Base-by-base conservation (phyloP, 2,329 filamentous ascomycete genomes). In the Fusarium algeriense region DNA sequence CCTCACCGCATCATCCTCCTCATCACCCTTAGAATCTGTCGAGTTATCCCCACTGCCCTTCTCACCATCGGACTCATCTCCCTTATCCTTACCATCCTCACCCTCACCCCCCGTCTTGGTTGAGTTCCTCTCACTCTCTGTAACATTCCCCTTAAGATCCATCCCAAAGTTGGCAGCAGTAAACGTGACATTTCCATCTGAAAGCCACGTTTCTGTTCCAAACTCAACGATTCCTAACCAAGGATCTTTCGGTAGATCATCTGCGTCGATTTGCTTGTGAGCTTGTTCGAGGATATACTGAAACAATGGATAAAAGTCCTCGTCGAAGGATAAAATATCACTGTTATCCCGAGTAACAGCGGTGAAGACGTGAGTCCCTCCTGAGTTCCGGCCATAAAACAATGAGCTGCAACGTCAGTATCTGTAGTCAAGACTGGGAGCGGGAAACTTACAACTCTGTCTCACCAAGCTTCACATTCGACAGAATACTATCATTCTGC, bases 241-340 rank as follows among this genome's bases (percentile, higher is more conserved):
- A 3, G 75, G 73, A 14, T 76, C 55, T 10, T 72, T 72, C 1
- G 75, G 75, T 3, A 76, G 8, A 17, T 76, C 71, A 14, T 66
- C 38, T 3, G 40, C 60, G 5, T 73, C 67, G 2, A 64, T 57
- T 10, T 69, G 60, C 7, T 63, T 53, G 3, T 48, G 64, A 0
- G 75, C 75, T 30, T 76, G 54, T 15, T 75, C 37, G 1, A 76
- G 65, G 3, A 76, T 74, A 4, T 70, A 76, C 26, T 76, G 48
- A 4, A 76, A 76, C 3, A 76, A 37, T 1, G 75, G 75, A 11
- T 74, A 76, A 32, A 76, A 75, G 26, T 76, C 73, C 6, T 74
- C 71, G 1, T 75, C 67, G 3, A 76, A 41, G 1, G 75, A 74
- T 14, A 73, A 13, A 2, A 76, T 34, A 4, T 76, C 74, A 6